Evolutionary conservation across 768 basidiomycete genomes (phyloP), one percentile per base, ranked within the genome.

Genomic region (Naganishia vishniacii): DNA sequence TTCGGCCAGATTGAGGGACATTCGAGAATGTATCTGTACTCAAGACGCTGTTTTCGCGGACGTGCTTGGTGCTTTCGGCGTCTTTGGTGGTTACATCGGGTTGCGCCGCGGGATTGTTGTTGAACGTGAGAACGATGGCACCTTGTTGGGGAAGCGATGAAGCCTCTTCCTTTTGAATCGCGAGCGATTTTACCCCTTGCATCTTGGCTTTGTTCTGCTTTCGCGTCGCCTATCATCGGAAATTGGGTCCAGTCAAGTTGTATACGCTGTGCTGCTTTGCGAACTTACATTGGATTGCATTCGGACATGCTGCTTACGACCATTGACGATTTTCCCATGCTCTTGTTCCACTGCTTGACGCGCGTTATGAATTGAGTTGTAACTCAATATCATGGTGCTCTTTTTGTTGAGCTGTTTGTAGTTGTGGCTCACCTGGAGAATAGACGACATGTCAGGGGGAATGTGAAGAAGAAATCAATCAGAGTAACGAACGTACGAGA

Each of bases 321-420:
- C 37, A 13, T 40, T 3, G 3, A 56, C 20, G 7, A 40, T 26
- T 16, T 56, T 56, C 18, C 34, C 53, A 16, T 56, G 37, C 13
- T 56, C 53, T 25, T 18, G 34, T 40, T 56, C 53, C 8, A 34
- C 53, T 3, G 53, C 53, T 40, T 40, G 37, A 1, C 53, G 32
- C 15, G 53, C 53, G 20, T 34, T 56, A 23, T 56, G 53, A 13
- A 56, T 16, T n/a, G 53, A 56, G n/a, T 56, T 56, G 37, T 56
- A 56, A 34, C 53, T 56, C 20, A 56, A 31, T 7, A 34, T 37
- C 28, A 56, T 31, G 34, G n/a, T 56, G n/a, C 11, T 9, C n/a
- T 34, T 32, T n/a, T 41, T 1, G 20, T 40, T 56, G 34, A 16
- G 20, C n/a, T 56, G 34, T 25, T 12, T 37, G 15, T 53, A 53